Conservation (phyloP, 352 stramenopile species). For the Phytophthora litchii region DNA sequence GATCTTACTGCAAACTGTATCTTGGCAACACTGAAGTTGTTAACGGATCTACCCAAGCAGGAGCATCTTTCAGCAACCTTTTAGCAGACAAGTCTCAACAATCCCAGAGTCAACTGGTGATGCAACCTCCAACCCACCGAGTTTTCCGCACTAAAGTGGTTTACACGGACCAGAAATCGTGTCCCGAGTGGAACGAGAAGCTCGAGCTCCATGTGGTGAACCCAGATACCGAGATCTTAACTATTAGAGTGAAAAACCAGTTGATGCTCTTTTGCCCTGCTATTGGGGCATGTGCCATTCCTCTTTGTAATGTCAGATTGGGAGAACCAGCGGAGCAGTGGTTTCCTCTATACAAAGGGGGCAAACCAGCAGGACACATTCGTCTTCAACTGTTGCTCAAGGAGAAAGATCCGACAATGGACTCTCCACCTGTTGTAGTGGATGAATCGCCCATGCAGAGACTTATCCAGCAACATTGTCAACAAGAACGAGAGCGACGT, state of each 20-base stretch:
- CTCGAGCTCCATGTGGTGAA: conserved; percentile 64
- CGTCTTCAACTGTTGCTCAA: conserved; percentile 55
- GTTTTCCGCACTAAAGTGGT: conserved; percentile 66
- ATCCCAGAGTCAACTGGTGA: not conserved
- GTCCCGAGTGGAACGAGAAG: conserved; percentile 78
- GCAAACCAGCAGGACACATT: conserved; percentile 46
- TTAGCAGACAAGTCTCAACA: conserved; percentile 5
- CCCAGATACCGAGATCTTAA: conserved; percentile 58
- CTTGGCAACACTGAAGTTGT: conserved; percentile 61
- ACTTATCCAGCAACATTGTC: conserved; percentile 27
- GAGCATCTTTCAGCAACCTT: conserved; percentile 34
- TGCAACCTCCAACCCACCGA: conserved; percentile 34
- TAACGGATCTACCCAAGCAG: conserved; percentile 34
- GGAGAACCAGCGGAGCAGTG: conserved; percentile 59
- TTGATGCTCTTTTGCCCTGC: conserved; percentile 61
- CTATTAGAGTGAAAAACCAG: conserved; percentile 72
- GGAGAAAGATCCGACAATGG: conserved; percentile 17
- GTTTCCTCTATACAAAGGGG: conserved; percentile 63
- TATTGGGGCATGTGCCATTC: conserved; percentile 63
- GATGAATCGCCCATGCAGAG: conserved; percentile 34
- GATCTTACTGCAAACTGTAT: conserved; percentile 74
- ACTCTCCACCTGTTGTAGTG: conserved; percentile 16
- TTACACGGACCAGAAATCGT: conserved; percentile 40
- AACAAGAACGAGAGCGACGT: conserved; percentile 29
- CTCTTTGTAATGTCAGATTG: conserved; percentile 47